A percentile compares a stretch with the other conserved stretches of the same genome.
phyloP scores from a whole-genome alignment of 2,329 filamentous ascomycete genomes.

The Colletotrichum phormii region DNA sequence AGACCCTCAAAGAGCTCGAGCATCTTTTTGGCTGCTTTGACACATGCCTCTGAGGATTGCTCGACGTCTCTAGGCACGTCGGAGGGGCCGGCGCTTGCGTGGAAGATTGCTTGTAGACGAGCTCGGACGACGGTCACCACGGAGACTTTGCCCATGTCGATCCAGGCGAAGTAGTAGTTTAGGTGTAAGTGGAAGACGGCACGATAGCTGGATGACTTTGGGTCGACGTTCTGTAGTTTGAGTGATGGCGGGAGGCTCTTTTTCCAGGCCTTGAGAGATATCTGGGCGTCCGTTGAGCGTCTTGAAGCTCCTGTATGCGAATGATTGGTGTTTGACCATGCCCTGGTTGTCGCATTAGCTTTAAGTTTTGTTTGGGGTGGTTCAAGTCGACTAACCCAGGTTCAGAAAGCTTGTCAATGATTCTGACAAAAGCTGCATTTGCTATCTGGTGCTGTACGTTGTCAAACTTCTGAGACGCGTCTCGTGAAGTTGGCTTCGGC shows the following conservation, averaged over 20 bases:
- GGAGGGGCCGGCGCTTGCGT: conserved; percentile 8
- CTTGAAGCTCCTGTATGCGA: not conserved
- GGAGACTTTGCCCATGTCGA: conserved; percentile 49
- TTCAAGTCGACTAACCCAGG: conserved; percentile 34
- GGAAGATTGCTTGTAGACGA: conserved; percentile 39
- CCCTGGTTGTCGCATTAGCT: not conserved
- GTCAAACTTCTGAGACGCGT: conserved; percentile 43
- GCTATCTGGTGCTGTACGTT: conserved; percentile 49
- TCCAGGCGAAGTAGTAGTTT: conserved; percentile 52
- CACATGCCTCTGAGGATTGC: conserved; percentile 42
- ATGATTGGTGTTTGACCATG: not conserved
- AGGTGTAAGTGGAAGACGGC: conserved; percentile 49
- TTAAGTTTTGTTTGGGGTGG: too few species aligned
- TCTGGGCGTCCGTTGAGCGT: conserved; percentile 25
- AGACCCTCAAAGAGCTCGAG: conserved; percentile 47
- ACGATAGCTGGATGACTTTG: conserved; percentile 44
- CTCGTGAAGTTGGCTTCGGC: conserved; percentile 37
- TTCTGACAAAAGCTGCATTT: conserved; percentile 43
- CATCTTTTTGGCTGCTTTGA: conserved; percentile 46
- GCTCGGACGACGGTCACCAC: conserved; percentile 46
- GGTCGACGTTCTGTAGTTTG: conserved; percentile 43
- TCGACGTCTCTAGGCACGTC: conserved; percentile 30
- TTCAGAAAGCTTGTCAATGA: conserved; percentile 46
- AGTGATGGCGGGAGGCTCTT: conserved; percentile 42
- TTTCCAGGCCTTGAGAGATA: conserved; percentile 47